Evolutionary conservation across 2,329 filamentous ascomycete species (phyloP).

Genomic region (Stagonosporopsis tanaceti): DNA sequence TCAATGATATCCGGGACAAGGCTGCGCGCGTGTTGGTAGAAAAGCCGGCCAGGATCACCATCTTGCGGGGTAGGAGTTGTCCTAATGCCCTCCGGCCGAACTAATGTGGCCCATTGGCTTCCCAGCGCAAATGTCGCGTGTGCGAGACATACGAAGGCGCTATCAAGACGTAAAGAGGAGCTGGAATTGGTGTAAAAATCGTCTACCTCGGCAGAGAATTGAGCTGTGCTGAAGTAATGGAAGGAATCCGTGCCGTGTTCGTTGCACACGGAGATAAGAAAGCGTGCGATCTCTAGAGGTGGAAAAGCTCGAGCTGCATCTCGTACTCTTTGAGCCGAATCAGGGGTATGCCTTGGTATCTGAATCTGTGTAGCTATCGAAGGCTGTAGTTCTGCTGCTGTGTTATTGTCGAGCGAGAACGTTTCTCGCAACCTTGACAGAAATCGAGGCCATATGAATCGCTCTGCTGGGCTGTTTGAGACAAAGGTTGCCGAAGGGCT

Average conservation of each 20-base stretch:
- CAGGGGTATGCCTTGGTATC: background rate
- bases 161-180: background rate
- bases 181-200: background rate
- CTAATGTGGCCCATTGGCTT: slow-evolving; percentile 14
- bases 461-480: slow-evolving; percentile 7
- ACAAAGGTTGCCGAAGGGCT: slow-evolving; percentile 8
- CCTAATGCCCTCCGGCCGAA: slow-evolving; percentile 4
- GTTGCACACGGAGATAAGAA: slow-evolving; percentile 8
- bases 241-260: slow-evolving; percentile 14
- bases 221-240: slow-evolving; percentile 9
- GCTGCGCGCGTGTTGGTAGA: slow-evolving; percentile 9
- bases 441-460: slow-evolving; percentile 13
- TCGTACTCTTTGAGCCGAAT: slow-evolving; percentile 2
- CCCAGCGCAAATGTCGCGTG: slow-evolving; percentile 8
- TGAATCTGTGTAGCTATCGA: background rate
- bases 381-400: background rate
- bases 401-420: background rate
- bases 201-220: slow-evolving; percentile 10
- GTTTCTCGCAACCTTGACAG: slow-evolving; percentile 5
- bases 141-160: slow-evolving; percentile 13
- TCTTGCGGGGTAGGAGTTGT: background rate
- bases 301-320: slow-evolving; percentile 12
- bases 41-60: slow-evolving; percentile 9
- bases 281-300: slow-evolving; percentile 10
- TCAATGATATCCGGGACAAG: slow-evolving; percentile 11